These are phyloP conservation scores for Sporothrix globosa DNA, from an alignment of 2,329 filamentous ascomycete genomes.

Conservation along the genomic window DNA sequence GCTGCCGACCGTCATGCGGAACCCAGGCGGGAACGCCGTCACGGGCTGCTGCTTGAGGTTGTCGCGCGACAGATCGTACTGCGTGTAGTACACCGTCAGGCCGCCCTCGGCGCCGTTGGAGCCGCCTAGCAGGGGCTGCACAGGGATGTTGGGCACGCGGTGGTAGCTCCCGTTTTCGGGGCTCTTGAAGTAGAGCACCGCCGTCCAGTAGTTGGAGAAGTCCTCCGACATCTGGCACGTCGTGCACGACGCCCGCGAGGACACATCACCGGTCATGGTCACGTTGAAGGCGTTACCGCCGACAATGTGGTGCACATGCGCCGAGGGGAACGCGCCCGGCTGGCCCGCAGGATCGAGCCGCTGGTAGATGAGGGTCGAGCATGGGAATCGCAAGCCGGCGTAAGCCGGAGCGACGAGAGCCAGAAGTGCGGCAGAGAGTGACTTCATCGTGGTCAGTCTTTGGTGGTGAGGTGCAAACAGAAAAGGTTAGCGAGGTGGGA, in stretches of 20 bases:
- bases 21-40: conserved; percentile 39
- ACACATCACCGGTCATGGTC: conserved; percentile 39
- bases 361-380: conserved; percentile 40
- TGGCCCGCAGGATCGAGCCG: conserved; percentile 39
- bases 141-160: conserved; percentile 38
- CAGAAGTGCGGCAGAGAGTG: conserved; percentile 22
- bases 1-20: conserved; percentile 38
- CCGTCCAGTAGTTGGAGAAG: conserved; percentile 42
- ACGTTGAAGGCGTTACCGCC: conserved; percentile 40
- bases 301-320: conserved; percentile 39
- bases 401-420: conserved; percentile 35
- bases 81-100: conserved; percentile 40
- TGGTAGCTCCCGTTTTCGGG: conserved; percentile 40
- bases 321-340: conserved; percentile 37
- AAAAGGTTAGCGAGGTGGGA: background rate
- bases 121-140: conserved; percentile 38
- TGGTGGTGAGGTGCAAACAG: background rate
- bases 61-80: conserved; percentile 39
- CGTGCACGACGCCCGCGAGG: conserved; percentile 38
- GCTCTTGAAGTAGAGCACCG: conserved; percentile 40
- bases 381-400: conserved; percentile 40
- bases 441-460: conserved; percentile 35
- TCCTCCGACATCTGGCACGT: conserved; percentile 42
- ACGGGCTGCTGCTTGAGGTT: conserved; percentile 39
- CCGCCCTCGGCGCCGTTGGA: conserved; percentile 39